phyloP scores from a whole-genome alignment of 805 yeast species.

The Monosporozyma yasuniensis region DNA sequence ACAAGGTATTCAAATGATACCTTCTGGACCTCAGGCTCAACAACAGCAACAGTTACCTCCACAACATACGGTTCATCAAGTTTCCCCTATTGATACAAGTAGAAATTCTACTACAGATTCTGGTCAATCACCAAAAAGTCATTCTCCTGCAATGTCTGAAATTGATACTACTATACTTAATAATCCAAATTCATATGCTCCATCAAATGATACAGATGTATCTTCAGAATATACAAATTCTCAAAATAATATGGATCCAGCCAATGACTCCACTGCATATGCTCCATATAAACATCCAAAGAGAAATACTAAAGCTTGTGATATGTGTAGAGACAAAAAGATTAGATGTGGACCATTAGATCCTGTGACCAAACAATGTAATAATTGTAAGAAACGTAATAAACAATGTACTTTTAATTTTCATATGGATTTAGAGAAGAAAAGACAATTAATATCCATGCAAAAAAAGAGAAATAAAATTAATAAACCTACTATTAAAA shows the following conservation, averaged over 20 bases:
- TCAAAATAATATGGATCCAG: background rate
- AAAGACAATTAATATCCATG: background rate
- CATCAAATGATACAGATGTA: background rate
- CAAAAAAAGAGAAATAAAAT: background rate
- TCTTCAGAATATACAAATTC: background rate
- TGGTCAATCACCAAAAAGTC: background rate
- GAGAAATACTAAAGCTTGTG: conserved; percentile 18
- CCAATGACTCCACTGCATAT: background rate
- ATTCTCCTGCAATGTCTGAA: background rate
- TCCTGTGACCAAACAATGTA: conserved; percentile 10
- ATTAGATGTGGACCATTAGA: conserved; percentile 15
- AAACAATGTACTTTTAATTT: conserved; percentile 15
- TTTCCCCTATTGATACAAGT: background rate
- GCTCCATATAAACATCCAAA: conserved; percentile 1
- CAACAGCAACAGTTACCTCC: background rate
- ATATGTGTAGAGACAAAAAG: conserved; percentile 17
- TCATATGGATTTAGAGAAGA: conserved; percentile 11
- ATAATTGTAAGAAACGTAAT: conserved; percentile 14
- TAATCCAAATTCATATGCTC: background rate
- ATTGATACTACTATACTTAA: background rate
- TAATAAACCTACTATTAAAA: background rate
- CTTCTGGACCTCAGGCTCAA: too few species aligned
- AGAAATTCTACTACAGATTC: background rate
- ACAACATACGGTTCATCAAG: background rate
- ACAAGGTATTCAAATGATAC: background rate